Evolutionary conservation across 331 rosid genomes (phyloP), one percentile per base, ranked within the genome.

Genomic region (Malus hybrid): DNA sequence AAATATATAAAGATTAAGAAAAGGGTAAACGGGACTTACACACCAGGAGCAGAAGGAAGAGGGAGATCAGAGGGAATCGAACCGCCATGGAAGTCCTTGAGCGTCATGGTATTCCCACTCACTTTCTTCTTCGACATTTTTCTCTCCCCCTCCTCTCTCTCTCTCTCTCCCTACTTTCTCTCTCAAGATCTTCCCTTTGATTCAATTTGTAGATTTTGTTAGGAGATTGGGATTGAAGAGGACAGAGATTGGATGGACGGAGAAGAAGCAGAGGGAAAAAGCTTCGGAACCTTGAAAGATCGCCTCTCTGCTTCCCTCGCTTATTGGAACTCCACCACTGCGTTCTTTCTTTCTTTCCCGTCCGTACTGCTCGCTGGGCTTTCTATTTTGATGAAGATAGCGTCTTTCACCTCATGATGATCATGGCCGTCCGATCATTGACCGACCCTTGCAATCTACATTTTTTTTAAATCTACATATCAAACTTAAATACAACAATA

Each of bases 41-140:
- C 88, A 81, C 98, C 97, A 6, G 98, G 97, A 72, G 99, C 99
- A 36, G 99, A 92, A 66, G 98, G 99, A 70, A 95, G 97, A 80
- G 96, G 89, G 74, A 95, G 97, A 90, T 95, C 97, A 75, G 93
- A 84, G 50, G 98, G 99, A 19, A 95, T 95, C 50, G 93, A 92
- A 24, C 98, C 98, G 66, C 99, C 99, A 77, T 95, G 99, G 78
- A 95, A 95, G 81, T 95, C 99, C 84, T 90, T 95, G 56, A 95
- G 96, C 63, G 96, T 95, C 99, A 95, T 95, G 69, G 99, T 92
- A 74, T 85, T 92, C 50, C 97, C 97, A 77, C 87, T 87, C 30
- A 39, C 88, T 71, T 89, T 95, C 98, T 95, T 95, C 97, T 92
- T 95, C 91, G 99, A 95, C 99, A 95, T 95, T 71, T 57, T 69